Evolutionary conservation across 176 grass and related monocot species (phyloP).

Genomic region (Pontederia paniculata): DNA sequence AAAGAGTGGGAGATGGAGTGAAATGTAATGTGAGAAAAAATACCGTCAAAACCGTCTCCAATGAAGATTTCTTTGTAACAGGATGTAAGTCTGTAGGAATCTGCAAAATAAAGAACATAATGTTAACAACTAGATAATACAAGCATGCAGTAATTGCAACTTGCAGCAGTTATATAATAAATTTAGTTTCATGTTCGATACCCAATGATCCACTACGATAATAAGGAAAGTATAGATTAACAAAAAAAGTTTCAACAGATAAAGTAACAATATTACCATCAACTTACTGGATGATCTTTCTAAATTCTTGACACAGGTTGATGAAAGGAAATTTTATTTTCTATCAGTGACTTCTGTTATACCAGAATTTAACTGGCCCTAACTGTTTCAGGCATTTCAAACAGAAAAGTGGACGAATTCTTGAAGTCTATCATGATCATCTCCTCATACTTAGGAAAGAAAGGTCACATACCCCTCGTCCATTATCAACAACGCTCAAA

Average conservation of each 20-base stretch:
- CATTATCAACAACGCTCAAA: constrained; percentile 77
- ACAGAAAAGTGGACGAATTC: background rate
- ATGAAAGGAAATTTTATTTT: no score
- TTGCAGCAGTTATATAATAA: background rate
- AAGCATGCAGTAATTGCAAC: background rate
- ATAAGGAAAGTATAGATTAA: no score
- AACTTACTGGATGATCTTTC: no score
- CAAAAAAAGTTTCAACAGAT: no score
- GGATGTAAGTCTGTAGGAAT: constrained; percentile 94
- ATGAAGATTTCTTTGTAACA: constrained; percentile 77
- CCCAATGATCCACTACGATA: no score
- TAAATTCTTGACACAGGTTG: no score
- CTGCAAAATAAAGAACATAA: constrained; percentile 25
- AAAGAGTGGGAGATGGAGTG: background rate
- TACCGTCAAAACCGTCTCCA: constrained; percentile 99
- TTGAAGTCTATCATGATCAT: background rate
- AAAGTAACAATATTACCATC: no score
- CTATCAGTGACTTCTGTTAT: no score
- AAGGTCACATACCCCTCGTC: constrained; percentile 63
- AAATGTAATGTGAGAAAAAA: constrained; percentile 9
- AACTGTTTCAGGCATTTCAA: constrained; percentile 5
- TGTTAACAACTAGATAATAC: background rate
- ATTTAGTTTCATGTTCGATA: background rate
- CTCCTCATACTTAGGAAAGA: constrained; percentile 2
- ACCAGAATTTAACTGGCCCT: no score